Evolutionary conservation across 2,329 filamentous ascomycete species (phyloP).

Genomic region (Alternaria panax): DNA sequence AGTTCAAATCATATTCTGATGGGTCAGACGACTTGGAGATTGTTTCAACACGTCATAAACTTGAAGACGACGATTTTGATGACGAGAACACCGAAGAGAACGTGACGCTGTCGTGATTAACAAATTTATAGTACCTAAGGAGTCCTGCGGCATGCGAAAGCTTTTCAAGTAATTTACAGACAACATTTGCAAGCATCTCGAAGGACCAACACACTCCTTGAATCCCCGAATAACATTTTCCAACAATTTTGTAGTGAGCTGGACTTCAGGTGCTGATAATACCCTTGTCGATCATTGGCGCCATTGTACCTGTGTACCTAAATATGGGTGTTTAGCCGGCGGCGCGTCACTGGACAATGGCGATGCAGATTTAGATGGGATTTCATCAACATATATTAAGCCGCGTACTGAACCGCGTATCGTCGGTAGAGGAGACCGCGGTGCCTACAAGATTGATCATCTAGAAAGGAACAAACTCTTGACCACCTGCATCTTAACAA

Average conservation of each 20-base stretch:
- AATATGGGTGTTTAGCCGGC: conserved; percentile 18
- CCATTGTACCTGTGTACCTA: background rate
- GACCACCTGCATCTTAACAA: background rate
- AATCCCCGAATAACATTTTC: background rate
- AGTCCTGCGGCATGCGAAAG: too few relatives aligned
- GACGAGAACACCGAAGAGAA: background rate
- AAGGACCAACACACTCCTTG: background rate
- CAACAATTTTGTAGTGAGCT: background rate
- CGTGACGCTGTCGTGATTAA: background rate
- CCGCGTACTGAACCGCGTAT: conserved; percentile 13
- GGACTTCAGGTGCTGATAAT: background rate
- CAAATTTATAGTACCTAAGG: background rate
- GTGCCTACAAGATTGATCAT: background rate
- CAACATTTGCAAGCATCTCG: background rate
- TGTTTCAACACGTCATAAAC: background rate
- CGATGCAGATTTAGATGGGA: conserved; percentile 13
- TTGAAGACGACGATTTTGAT: background rate
- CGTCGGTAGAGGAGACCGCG: background rate
- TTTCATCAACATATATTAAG: conserved; percentile 21
- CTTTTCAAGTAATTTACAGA: background rate
- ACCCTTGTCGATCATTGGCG: background rate
- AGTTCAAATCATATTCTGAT: background rate
- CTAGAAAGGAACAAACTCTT: conserved; percentile 7
- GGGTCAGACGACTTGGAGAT: background rate
- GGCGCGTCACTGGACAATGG: conserved; percentile 5